These are phyloP conservation scores for Persicaria tinctoria DNA, from an alignment of 148 eudicot species.

Conservation along the genomic window DNA sequence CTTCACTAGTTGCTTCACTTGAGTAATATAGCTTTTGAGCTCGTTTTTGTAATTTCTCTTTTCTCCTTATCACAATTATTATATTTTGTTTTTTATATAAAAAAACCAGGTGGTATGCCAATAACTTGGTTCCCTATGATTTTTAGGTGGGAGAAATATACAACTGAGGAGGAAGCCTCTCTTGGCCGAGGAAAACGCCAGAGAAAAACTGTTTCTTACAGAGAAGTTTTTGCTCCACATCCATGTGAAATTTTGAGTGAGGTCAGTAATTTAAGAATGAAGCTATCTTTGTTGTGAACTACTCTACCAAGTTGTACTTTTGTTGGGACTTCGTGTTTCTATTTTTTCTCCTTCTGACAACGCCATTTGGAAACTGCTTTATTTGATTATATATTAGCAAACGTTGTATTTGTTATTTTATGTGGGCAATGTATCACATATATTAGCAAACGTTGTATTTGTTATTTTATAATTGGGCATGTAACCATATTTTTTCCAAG, in stretches of 20 bases:
- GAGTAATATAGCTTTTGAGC: neutral
- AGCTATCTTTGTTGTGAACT: neutral
- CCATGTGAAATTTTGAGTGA: constrained; percentile 51
- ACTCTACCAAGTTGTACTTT: constrained; percentile 2
- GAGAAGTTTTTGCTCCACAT: constrained; percentile 76
- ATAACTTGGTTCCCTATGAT: neutral
- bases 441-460: neutral
- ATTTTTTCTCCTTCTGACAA: neutral
- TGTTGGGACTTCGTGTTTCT: neutral
- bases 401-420: neutral
- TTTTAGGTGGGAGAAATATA: constrained; percentile 91
- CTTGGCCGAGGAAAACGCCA: constrained; percentile 98
- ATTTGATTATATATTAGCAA: neutral
- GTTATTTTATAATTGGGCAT: neutral
- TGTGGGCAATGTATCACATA: neutral
- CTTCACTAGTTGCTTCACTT: neutral
- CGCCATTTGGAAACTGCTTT: neutral
- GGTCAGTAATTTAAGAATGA: constrained; percentile 31
- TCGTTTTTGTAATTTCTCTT: neutral
- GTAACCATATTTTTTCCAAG: neutral
- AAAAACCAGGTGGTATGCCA: neutral
- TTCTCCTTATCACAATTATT: neutral
- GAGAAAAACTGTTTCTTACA: constrained; percentile 89
- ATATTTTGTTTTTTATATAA: neutral
- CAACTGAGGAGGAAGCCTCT: constrained; percentile 86